Base-by-base conservation (phyloP, 2,329 filamentous ascomycete genomes). In the Fusarium odoratissimum region DNA sequence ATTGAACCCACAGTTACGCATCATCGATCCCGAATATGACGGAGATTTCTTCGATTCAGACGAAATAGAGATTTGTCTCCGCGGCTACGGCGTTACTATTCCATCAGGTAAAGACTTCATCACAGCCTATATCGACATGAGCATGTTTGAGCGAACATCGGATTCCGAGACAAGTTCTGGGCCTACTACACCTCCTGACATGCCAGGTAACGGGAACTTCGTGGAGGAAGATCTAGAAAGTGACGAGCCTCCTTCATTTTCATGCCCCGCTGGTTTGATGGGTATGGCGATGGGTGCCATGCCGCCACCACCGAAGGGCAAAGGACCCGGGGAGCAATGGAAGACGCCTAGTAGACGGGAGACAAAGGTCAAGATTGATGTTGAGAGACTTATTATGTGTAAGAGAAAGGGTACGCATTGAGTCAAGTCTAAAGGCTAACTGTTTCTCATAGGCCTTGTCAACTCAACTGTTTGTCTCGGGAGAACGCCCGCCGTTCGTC, bases 251-350 rank as follows among this genome's bases (percentile, higher is more conserved):
- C 1, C n/a, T 1, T 42, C 60, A 1, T 58, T 65, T 5, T 25
- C 55, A 6, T 66, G 60, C 8, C 63, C 60, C 0, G 16, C 28
- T 21, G 60, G 48, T 1, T 38, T 65, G 30, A 23, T 49, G 48
- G 60, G 63, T 4, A 38, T 66, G 63, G 63, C 60, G 1, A 66
- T 38, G 37, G 63, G 63, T 21, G 41, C 37, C 2, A 65, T 66
- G 37, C 60, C 63, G 0, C 37, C 63, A 2, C 42, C 42, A 1
- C 46, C 63, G 2, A 65, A 48, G 10, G 14, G 31, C 0, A 35
- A 28, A 21, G 41, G 38, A 0, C 13, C 37, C 0, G 11, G n/a
- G 19, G 48, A 65, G 6, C 60, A 37, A 3, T 66, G 60, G 63
- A 66, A 66, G 19, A 42, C 42, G 0, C 63, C 63, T 3, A 37